Conservation (phyloP, 2,329 filamentous ascomycete species). For the Pseudogymnoascus verrucosus region DNA sequence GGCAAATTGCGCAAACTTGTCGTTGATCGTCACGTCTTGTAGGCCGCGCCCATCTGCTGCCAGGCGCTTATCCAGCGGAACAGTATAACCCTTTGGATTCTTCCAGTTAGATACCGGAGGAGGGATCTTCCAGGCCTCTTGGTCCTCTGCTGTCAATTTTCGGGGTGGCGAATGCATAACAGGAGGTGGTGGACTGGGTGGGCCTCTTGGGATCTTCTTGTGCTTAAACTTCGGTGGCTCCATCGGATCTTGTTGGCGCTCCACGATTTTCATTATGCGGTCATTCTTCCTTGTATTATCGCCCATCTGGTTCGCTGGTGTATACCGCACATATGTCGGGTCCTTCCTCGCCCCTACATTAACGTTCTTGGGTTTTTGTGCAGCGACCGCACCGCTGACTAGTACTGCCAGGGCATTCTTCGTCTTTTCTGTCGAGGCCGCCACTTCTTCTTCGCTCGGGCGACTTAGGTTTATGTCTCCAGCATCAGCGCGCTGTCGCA, state of each 20-base stretch:
- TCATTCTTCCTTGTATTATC: conserved; percentile 79
- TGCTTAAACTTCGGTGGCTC: conserved; percentile 98
- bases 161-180: conserved; percentile 91
- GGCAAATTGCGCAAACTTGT: conserved; percentile 95
- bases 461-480: conserved; percentile 83
- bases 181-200: conserved; percentile 84
- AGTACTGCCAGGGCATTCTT: conserved; percentile 76
- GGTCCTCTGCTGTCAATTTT: conserved; percentile 92
- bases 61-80: conserved; percentile 88
- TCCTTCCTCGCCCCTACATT: conserved; percentile 73
- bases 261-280: conserved; percentile 96
- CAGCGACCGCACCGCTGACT: conserved; percentile 76
- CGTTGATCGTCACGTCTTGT: conserved; percentile 93
- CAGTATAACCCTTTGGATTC: conserved; percentile 96
- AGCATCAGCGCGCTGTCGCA: conserved; percentile 85
- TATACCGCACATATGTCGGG: conserved; percentile 91
- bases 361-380: conserved; percentile 94
- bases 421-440: conserved; percentile 77
- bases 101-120: conserved; percentile 98
- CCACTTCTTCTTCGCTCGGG: conserved; percentile 77
- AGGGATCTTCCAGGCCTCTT: conserved; percentile 89
- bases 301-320: conserved; percentile 94
- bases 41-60: conserved; percentile 87
- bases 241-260: conserved; percentile 88
- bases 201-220: conserved; percentile 92